Conservation (phyloP, 129 eudicot genomes). For the Flaveria bidentis region DNA sequence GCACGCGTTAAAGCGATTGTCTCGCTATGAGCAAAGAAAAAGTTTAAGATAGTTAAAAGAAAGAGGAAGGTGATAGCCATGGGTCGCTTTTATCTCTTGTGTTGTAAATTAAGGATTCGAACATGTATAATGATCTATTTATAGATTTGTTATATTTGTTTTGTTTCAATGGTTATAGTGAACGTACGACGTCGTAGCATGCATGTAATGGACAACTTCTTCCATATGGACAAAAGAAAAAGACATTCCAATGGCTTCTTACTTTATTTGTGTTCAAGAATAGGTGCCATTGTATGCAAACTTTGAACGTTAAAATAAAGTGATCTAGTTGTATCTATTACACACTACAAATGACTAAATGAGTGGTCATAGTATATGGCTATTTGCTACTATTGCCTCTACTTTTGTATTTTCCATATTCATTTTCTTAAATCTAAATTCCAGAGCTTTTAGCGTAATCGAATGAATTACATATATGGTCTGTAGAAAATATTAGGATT, state of each 20-base stretch:
- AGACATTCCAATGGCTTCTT: slow-evolving; percentile 20
- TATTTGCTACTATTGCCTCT: not conserved
- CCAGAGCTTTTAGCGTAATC: too few species aligned
- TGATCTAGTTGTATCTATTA: not conserved
- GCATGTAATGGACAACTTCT: not conserved
- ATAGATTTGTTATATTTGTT: slow-evolving; percentile 14
- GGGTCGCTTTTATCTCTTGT: slow-evolving; percentile 7
- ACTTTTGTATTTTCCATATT: too few species aligned
- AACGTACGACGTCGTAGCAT: not conserved
- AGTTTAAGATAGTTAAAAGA: slow-evolving; percentile 23
- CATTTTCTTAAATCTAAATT: too few species aligned
- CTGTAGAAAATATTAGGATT: too few species aligned
- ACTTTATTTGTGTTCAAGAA: slow-evolving; percentile 21
- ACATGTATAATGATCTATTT: slow-evolving; percentile 12
- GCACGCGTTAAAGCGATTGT: not conserved
- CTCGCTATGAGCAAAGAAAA: not conserved
- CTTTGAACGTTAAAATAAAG: not conserved
- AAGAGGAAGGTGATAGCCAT: slow-evolving; percentile 22
- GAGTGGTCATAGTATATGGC: not conserved
- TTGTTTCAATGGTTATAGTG: not conserved
- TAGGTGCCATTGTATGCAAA: slow-evolving; percentile 12
- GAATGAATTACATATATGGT: too few species aligned
- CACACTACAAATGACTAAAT: not conserved
- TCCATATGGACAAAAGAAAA: slow-evolving; percentile 23
- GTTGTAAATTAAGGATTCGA: not conserved